Evolutionary conservation across 805 yeast species (phyloP).

Genomic region (Cyberlindnera petersonii): DNA sequence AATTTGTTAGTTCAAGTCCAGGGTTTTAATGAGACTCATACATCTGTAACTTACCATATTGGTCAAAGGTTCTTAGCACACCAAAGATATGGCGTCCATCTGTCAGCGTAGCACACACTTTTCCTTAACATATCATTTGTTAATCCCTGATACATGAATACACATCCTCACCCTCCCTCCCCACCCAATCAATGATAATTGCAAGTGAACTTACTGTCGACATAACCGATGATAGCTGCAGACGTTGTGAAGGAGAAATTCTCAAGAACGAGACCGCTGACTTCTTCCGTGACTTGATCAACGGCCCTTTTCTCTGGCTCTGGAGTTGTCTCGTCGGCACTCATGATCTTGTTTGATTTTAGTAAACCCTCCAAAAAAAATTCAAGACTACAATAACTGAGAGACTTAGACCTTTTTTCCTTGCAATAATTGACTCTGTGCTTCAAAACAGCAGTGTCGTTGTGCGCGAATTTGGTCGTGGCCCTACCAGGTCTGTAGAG

Average conservation of each 20-base stretch:
- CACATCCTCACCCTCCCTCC: neutral
- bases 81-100: slow-evolving; percentile 91
- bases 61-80: slow-evolving; percentile 90
- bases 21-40: neutral
- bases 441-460: neutral
- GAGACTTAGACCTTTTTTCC: no score
- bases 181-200: no score
- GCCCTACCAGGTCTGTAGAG: neutral
- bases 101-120: slow-evolving; percentile 78
- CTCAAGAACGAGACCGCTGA: slow-evolving; percentile 63
- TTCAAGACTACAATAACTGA: neutral
- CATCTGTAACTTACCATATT: slow-evolving; percentile 49
- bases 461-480: slow-evolving; percentile 1
- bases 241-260: slow-evolving; percentile 84
- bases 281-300: slow-evolving; percentile 34
- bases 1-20: slow-evolving; percentile 1
- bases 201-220: slow-evolving; percentile 49
- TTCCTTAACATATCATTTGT: slow-evolving; percentile 30
- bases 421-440: neutral
- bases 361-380: no score
- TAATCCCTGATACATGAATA: neutral
- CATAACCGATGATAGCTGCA: slow-evolving; percentile 85
- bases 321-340: slow-evolving; percentile 13
- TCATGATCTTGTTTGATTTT: slow-evolving; percentile 7
- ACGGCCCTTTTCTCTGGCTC: slow-evolving; percentile 19